Percentiles rank a stretch among this genome's conserved stretches.
Evolutionary conservation across 2,329 filamentous ascomycete species (phyloP).

Genomic region (Fusarium agapanthi): DNA sequence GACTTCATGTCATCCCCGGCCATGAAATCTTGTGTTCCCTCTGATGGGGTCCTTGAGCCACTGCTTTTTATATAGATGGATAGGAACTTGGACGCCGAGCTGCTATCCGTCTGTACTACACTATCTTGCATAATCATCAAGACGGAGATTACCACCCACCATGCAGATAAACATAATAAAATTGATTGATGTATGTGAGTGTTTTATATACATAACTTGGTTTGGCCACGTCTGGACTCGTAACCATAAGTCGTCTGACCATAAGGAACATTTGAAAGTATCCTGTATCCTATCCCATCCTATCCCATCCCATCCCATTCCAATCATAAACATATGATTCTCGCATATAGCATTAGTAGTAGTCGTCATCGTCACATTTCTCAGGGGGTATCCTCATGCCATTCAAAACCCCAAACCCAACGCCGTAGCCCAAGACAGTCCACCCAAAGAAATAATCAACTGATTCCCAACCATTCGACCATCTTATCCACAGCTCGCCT

Average conservation of each 20-base stretch:
- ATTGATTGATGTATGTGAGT: neutral
- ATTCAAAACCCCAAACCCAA: slow-evolving; percentile 8
- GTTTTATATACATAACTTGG: neutral
- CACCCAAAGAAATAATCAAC: neutral
- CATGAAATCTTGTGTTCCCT: neutral
- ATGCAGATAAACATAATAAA: neutral
- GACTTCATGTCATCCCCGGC: neutral
- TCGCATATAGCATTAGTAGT: slow-evolving; percentile 8
- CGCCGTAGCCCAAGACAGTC: slow-evolving; percentile 16
- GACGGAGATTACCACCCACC: neutral
- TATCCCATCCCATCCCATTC: neutral
- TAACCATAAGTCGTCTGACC: neutral
- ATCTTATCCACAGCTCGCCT: slow-evolving; percentile 40
- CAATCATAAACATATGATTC: neutral
- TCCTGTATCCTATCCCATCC: neutral
- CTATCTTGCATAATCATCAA: neutral
- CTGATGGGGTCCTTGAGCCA: neutral
- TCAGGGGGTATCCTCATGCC: slow-evolving; percentile 16
- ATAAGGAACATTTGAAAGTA: neutral
- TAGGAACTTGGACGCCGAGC: neutral
- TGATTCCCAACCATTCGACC: slow-evolving; percentile 39
- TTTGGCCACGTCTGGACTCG: neutral
- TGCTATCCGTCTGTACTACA: neutral
- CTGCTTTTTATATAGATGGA: neutral
- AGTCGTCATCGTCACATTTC: neutral